Conservation (phyloP, 2,329 filamentous ascomycete genomes). For the Fusarium abutilonis region DNA sequence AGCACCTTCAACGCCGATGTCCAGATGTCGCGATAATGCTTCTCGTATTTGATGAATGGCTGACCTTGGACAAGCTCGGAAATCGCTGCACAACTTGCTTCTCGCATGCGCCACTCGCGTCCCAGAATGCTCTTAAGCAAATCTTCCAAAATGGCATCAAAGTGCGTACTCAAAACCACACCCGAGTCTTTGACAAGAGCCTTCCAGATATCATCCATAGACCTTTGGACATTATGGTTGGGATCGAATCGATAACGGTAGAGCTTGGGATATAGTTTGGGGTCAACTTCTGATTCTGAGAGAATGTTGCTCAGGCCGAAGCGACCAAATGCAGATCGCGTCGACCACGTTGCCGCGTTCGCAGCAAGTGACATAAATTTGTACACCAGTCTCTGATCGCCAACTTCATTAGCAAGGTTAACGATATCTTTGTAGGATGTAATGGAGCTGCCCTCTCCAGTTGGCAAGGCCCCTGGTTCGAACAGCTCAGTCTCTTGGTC, state of each 20-base stretch:
- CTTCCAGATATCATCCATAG: conserved; percentile 99
- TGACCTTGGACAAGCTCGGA: conserved; percentile 87
- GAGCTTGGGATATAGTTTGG: conserved; percentile 93
- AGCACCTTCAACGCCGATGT: conserved; percentile 86
- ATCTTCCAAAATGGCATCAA: conserved; percentile 89
- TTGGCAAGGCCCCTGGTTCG: conserved; percentile 88
- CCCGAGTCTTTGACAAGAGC: conserved; percentile 90
- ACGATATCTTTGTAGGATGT: conserved; percentile 99
- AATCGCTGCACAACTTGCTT: conserved; percentile 91
- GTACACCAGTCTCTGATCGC: conserved; percentile 95
- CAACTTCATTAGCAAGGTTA: conserved; percentile 92
- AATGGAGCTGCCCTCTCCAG: conserved; percentile 86
- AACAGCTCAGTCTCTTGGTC: conserved; percentile 93
- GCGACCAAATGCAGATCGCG: conserved; percentile 92
- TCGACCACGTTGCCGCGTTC: conserved; percentile 96
- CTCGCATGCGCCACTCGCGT: conserved; percentile 90
- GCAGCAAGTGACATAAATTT: conserved; percentile 98
- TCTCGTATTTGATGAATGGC: conserved; percentile 79
- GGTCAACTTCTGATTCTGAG: conserved; percentile 86
- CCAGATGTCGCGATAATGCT: conserved; percentile 88
- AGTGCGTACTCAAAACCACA: conserved; percentile 79
- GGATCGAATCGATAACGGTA: conserved; percentile 96
- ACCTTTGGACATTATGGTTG: conserved; percentile 88
- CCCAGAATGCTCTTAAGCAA: conserved; percentile 86
- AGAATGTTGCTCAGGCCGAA: conserved; percentile 94